Conservation (phyloP, 2,329 filamentous ascomycete genomes). For the Westerdykella ornata region DNA sequence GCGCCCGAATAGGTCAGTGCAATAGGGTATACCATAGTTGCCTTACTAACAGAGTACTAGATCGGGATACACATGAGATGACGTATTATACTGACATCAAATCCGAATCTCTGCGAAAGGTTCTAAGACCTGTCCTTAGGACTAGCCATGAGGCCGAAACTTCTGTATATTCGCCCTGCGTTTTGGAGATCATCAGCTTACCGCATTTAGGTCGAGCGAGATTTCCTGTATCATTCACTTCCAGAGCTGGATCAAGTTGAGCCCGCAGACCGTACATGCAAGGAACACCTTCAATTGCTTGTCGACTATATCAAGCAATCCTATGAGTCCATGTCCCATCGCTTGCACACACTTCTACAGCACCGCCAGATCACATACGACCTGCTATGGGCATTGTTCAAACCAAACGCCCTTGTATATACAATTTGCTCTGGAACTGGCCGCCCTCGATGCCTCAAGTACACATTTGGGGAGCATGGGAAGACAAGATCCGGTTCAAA, state of each 20-base stretch:
- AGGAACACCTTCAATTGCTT: constrained; percentile 5
- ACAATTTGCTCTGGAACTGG: constrained; percentile 2
- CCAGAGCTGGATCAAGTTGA: constrained; percentile 1
- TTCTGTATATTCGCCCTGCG: too few species aligned
- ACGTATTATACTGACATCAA: constrained; percentile 9
- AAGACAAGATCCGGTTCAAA: constrained; percentile 6
- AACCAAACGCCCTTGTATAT: constrained; percentile 5
- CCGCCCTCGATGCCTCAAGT: constrained; percentile 2
- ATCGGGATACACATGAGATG: constrained; percentile 6
- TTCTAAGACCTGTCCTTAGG: constrained; percentile 1
- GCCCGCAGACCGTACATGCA: constrained; percentile 3
- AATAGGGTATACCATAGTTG: neutral
- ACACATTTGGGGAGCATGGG: constrained; percentile 2
- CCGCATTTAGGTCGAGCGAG: neutral
- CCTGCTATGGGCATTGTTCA: constrained; percentile 6
- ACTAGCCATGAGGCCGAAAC: too few species aligned
- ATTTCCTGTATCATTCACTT: constrained; percentile 3
- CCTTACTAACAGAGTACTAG: constrained; percentile 4
- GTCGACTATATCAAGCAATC: constrained; percentile 4
- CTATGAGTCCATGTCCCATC: constrained; percentile 4
- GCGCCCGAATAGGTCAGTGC: constrained; percentile 2
- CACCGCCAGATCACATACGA: constrained; percentile 5
- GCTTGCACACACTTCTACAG: constrained; percentile 4
- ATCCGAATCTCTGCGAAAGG: constrained; percentile 5
- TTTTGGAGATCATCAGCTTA: constrained; percentile 1